Evolutionary conservation across 164 flowering plant genomes (phyloP), one percentile per base, ranked within the genome.

Genomic region (Cinnamomum micranthum): DNA sequence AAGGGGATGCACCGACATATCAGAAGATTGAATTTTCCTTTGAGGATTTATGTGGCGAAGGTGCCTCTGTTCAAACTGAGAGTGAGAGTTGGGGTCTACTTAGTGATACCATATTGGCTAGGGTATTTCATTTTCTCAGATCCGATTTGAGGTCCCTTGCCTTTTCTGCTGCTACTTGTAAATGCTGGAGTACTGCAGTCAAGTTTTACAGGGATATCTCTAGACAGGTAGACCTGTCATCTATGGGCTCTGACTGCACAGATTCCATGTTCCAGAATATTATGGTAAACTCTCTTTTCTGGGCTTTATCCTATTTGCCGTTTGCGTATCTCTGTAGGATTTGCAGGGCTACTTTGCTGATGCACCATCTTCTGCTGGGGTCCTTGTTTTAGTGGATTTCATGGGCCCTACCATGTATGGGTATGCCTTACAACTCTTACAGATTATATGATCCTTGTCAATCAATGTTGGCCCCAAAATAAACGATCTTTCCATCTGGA

Each of bases 121-220:
- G 97, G 22, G 82, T 94, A 31, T 94, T 96, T 77, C 97, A 96
- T 86, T 91, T 87, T 71, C 82, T 96, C 80, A 88, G 91, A 81
- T 77, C 87, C 64, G 98, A 96, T 81, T 50, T 91, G 31, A 94
- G 82, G 75, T 87, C 98, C 71, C 90, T 96, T 71, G 82, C 86
- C 51, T 77, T 86, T 81, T 96, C 91, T 73, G 87, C 94, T 74
- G 79, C 87, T 79, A 90, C 97, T 76, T 96, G 99, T 82, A 94
- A 85, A 80, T 86, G 82, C 72, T 96, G 99, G 99, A 88, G 88
- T 77, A 80, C 90, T 41, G 91, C 87, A 25, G 89, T 82, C 55
- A 83, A 78, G 68, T 88, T 85, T 73, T 94, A 96, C 82, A 92
- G 83, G 75, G 85, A 75, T 74, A 78, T 92, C 41, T 84, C 90